Conservation (phyloP, 164 flowering plant genomes). For the Magnolia kwangsiensis region DNA sequence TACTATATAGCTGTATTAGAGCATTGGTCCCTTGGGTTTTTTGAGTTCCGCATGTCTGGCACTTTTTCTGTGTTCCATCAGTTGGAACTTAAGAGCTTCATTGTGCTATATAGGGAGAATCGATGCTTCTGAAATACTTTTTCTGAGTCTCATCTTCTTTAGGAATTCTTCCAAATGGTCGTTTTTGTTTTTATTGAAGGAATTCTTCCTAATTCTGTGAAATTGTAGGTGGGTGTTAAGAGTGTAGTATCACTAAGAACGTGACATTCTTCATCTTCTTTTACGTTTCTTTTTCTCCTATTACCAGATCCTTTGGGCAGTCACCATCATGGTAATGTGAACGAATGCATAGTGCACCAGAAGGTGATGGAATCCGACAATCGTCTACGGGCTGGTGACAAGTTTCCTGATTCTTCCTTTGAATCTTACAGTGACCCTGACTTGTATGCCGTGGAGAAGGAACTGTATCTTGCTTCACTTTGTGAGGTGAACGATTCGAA, state of each 20-base stretch:
- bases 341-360: slow-evolving; percentile 19
- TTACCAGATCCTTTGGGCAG: slow-evolving; percentile 24
- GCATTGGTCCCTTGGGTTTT: background rate
- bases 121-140: background rate
- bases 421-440: slow-evolving; percentile 22
- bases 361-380: slow-evolving; percentile 26
- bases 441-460: slow-evolving; percentile 31
- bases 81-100: background rate
- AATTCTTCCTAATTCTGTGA: background rate
- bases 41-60: background rate
- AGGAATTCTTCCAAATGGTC: background rate
- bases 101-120: background rate
- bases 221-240: background rate
- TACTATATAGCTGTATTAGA: background rate
- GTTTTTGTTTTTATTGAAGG: background rate
- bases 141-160: background rate
- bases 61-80: background rate
- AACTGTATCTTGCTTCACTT: slow-evolving; percentile 23
- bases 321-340: slow-evolving; percentile 8
- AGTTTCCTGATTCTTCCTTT: slow-evolving; percentile 18
- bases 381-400: slow-evolving; percentile 20
- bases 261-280: background rate
- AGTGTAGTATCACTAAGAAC: background rate
- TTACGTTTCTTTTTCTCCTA: background rate
- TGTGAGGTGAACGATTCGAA: slow-evolving; percentile 20